Base-by-base conservation (phyloP, 2,329 filamentous ascomycete genomes). In the Aspergillus quadricinctus region DNA sequence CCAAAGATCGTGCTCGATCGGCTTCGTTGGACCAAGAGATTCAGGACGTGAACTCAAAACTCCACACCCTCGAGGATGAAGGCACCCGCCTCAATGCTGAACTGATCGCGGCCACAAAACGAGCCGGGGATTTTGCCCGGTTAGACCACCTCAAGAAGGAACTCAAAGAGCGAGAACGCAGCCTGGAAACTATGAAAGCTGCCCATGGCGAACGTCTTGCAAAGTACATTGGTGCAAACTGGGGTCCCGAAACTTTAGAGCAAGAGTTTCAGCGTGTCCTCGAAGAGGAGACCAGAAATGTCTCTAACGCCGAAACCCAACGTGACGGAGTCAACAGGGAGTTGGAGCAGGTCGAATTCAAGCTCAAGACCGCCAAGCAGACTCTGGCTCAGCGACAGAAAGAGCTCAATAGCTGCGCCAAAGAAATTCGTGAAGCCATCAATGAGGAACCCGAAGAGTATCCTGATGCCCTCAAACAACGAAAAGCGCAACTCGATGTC, bases 71-170 rank as follows among this genome's bases (percentile, higher is more conserved):
- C 1, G 91, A 97, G 66, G 84, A 83, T 21, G 85, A 88, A 65
- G 87, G 83, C 57, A 85, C 89, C 37, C 85, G 81, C 62, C 80
- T 97, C 28, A 87, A 88, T 48, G 78, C 82, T n/a, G 93, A 97
- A 69, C 83, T 97, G 37, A 83, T 92, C 8, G 88, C 95, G 65
- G 90, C 88, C 57, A 96, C 89, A 2, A 86, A 87, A 56, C 83
- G 89, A 56, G 91, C 92, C 5, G 86, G 88, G 3, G 92, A 96
- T 60, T 83, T 92, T 40, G 94, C 93, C 11, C 88, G 89, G 64
- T 81, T 99, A 10, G 90, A 96, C 56, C 86, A 89, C 64, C 81
- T 92, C 35, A 92, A 88, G 66, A 92, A 92, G 64, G 89, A 96
- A 67, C 74, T 91, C 28, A 83, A 84, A 60, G 87, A 91, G 62